Evolutionary conservation across 2,329 filamentous ascomycete species (phyloP).

Genomic region (Fusarium brachygibbosum): DNA sequence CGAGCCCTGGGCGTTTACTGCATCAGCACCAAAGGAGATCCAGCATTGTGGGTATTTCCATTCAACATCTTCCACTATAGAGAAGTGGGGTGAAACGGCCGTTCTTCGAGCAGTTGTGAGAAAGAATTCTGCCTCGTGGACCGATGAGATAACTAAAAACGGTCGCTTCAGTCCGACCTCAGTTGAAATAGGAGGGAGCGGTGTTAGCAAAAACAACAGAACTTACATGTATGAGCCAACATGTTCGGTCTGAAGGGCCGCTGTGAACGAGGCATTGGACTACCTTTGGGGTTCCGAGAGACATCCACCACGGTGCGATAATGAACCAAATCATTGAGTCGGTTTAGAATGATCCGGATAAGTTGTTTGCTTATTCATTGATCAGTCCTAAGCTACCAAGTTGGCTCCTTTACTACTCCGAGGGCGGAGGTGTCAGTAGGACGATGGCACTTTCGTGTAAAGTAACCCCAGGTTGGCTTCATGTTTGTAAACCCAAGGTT

Average conservation of each 20-base stretch:
- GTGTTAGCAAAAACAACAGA: slow-evolving; percentile 9
- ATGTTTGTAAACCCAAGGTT: background rate
- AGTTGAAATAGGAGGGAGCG: slow-evolving; percentile 5
- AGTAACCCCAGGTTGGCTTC: slow-evolving; percentile 25
- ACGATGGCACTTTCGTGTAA: slow-evolving; percentile 7
- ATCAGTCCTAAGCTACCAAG: background rate
- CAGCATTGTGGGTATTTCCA: slow-evolving; percentile 19
- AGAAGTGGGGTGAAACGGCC: slow-evolving; percentile 18
- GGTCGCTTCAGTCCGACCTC: slow-evolving; percentile 12
- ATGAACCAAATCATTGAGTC: background rate
- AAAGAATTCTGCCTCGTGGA: slow-evolving; percentile 14
- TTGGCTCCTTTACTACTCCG: background rate
- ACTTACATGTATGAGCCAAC: slow-evolving; percentile 20
- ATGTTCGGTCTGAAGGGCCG: background rate
- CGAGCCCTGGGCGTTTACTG: slow-evolving; percentile 39
- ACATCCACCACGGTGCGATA: background rate
- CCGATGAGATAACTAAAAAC: background rate
- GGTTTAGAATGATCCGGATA: background rate
- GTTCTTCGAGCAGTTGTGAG: slow-evolving; percentile 17
- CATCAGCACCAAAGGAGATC: slow-evolving; percentile 24
- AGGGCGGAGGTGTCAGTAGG: background rate
- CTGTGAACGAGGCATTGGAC: background rate
- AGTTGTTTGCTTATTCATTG: background rate
- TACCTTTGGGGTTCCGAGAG: background rate
- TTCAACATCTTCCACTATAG: background rate